phyloP scores from a whole-genome alignment of 345 rosid genomes.

The Ceriops zippeliana region DNA sequence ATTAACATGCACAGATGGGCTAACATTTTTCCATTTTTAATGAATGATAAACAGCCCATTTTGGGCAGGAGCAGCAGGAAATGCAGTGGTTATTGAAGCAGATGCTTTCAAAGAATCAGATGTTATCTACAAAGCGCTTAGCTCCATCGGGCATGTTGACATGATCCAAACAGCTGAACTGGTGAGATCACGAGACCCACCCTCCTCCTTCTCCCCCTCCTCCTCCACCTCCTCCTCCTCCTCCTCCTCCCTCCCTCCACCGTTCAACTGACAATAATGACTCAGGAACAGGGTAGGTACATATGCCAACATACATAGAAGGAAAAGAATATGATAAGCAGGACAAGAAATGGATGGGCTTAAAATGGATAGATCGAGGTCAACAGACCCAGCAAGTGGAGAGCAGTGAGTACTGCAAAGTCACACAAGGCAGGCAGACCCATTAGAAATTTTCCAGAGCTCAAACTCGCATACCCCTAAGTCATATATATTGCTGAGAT shows the following conservation, averaged over 20 bases:
- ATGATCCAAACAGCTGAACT: conserved; percentile 86
- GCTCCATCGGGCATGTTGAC: conserved; percentile 69
- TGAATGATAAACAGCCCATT: conserved; percentile 51
- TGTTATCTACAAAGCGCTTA: conserved; percentile 76
- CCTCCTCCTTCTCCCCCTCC: neutral
- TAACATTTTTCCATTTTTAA: neutral
- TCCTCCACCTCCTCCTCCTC: neutral
- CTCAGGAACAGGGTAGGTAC: too few relatives aligned
- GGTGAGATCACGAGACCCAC: conserved; percentile 30
- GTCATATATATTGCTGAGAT: too few relatives aligned
- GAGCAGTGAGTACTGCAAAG: too few relatives aligned
- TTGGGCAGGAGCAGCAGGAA: conserved; percentile 70
- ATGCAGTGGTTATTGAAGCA: conserved; percentile 86
- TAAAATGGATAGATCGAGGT: too few relatives aligned
- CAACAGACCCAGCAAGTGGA: too few relatives aligned
- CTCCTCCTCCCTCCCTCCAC: neutral
- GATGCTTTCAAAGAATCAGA: conserved; percentile 95
- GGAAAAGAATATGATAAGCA: too few relatives aligned
- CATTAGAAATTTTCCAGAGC: too few relatives aligned
- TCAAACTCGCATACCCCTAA: too few relatives aligned
- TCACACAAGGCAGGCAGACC: too few relatives aligned
- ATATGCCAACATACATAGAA: too few relatives aligned
- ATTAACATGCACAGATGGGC: neutral
- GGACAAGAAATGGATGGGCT: too few relatives aligned
- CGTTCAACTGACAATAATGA: too few relatives aligned